These are phyloP conservation scores for Chrysanthemum lavandulifolium DNA, from an alignment of 129 eudicot species.

Conservation along the genomic window DNA sequence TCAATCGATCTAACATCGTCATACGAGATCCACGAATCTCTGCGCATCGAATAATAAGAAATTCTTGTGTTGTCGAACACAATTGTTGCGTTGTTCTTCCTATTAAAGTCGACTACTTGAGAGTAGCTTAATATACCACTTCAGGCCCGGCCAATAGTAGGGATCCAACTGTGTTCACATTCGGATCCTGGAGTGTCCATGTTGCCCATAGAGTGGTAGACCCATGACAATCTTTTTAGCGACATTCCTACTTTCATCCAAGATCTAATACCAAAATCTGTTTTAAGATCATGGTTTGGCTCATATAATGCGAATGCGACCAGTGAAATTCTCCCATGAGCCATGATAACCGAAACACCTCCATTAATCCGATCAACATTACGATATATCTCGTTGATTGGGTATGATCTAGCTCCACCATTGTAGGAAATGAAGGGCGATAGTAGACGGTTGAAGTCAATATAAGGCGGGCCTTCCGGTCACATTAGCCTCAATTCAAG, in stretches of 20 bases:
- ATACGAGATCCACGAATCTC: constrained; percentile 41
- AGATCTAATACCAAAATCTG: constrained; percentile 35
- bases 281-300: constrained; percentile 25
- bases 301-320: constrained; percentile 32
- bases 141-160: constrained; percentile 36
- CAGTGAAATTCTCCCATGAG: constrained; percentile 36
- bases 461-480: constrained; percentile 23
- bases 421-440: constrained; percentile 18
- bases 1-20: constrained; percentile 37
- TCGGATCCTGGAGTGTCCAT: constrained; percentile 38
- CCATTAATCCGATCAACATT: constrained; percentile 46
- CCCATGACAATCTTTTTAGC: constrained; percentile 41
- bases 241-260: constrained; percentile 40
- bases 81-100: constrained; percentile 29
- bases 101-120: constrained; percentile 29
- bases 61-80: constrained; percentile 25
- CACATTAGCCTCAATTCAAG: constrained; percentile 33
- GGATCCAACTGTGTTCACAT: constrained; percentile 36
- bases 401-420: constrained; percentile 30
- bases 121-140: constrained; percentile 32
- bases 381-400: constrained; percentile 19
- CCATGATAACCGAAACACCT: constrained; percentile 48
- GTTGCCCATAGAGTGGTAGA: constrained; percentile 39
- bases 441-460: constrained; percentile 43
- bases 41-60: constrained; percentile 34